A percentile compares a stretch with the other conserved stretches of the same genome.
These are phyloP conservation scores for Clavispora asparagi DNA, from an alignment of 805 yeast species.

Conservation along the genomic window DNA sequence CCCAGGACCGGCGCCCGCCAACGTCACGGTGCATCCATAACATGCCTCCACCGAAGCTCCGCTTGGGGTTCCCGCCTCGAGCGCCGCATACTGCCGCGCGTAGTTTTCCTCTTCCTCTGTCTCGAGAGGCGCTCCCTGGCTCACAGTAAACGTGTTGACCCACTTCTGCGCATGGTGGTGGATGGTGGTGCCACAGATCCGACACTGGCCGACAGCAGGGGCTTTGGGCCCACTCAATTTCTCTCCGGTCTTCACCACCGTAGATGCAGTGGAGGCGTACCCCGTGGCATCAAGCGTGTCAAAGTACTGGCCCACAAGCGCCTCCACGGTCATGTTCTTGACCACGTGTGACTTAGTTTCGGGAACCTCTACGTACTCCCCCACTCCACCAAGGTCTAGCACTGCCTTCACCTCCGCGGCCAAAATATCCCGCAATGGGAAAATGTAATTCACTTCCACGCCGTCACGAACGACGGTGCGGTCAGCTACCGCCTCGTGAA, in stretches of 20 bases:
- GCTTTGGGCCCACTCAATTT: constrained; percentile 54
- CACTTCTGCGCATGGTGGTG: constrained; percentile 58
- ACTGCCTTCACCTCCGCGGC: constrained; percentile 62
- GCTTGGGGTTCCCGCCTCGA: constrained; percentile 3
- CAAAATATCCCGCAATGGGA: constrained; percentile 75
- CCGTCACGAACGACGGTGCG: constrained; percentile 25
- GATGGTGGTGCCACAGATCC: constrained; percentile 51
- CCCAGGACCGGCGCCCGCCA: constrained; percentile 37
- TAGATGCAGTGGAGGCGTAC: constrained; percentile 85
- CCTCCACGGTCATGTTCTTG: constrained; percentile 76
- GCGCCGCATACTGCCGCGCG: constrained; percentile 13
- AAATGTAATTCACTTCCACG: constrained; percentile 42
- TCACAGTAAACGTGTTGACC: constrained; percentile 66
- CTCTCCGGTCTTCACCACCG: constrained; percentile 85
- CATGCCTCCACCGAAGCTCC: constrained; percentile 40
- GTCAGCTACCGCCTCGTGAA: constrained; percentile 50
- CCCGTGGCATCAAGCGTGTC: constrained; percentile 60
- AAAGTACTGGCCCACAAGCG: constrained; percentile 70
- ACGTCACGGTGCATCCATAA: constrained; percentile 69
- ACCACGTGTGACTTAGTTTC: constrained; percentile 37
- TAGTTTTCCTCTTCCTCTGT: constrained; percentile 35
- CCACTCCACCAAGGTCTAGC: constrained; percentile 36
- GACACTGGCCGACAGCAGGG: constrained; percentile 35
- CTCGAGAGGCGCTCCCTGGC: constrained; percentile 44
- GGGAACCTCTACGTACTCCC: constrained; percentile 21